Conservation (phyloP, 2,329 filamentous ascomycete genomes). For the Colletotrichum euphorbiae region DNA sequence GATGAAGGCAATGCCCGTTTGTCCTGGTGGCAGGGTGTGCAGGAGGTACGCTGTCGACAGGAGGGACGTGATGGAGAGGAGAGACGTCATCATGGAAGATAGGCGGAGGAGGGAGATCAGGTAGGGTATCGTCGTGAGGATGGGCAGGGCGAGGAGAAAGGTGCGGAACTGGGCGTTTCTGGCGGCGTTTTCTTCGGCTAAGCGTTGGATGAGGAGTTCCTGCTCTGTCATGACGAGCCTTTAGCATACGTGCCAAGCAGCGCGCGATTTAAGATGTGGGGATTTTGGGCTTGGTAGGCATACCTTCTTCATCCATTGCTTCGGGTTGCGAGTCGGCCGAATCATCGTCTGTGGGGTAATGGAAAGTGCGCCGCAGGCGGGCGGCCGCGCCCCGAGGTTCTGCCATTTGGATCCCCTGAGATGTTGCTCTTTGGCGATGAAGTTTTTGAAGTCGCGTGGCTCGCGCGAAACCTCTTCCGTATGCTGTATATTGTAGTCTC, state of each 20-base stretch:
- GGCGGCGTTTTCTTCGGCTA: constrained; percentile 66
- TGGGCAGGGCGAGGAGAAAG: constrained; percentile 70
- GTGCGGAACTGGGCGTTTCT: constrained; percentile 69
- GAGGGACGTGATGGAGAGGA: constrained; percentile 64
- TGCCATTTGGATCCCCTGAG: constrained; percentile 20
- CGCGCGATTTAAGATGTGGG: constrained; percentile 20
- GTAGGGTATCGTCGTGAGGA: constrained; percentile 67
- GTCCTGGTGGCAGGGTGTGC: constrained; percentile 63
- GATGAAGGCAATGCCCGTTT: constrained; percentile 64
- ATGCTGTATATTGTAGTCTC: not conserved
- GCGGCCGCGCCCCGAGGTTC: constrained; percentile 54
- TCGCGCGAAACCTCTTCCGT: not conserved
- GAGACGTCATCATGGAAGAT: constrained; percentile 32
- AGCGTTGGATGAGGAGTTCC: constrained; percentile 69
- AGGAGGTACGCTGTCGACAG: constrained; percentile 72
- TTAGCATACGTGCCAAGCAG: constrained; percentile 29
- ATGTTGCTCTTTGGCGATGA: not conserved
- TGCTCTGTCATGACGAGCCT: constrained; percentile 62
- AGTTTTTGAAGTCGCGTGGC: not conserved
- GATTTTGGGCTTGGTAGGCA: not conserved
- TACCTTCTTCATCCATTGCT: constrained; percentile 82
- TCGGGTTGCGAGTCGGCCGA: constrained; percentile 65
- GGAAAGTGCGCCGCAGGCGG: constrained; percentile 81
- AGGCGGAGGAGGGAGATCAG: constrained; percentile 57
- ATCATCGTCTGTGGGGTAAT: constrained; percentile 74